These are phyloP conservation scores for Hymenoscyphus repandus DNA, from an alignment of 2,329 filamentous ascomycete genomes.

Conservation along the genomic window DNA sequence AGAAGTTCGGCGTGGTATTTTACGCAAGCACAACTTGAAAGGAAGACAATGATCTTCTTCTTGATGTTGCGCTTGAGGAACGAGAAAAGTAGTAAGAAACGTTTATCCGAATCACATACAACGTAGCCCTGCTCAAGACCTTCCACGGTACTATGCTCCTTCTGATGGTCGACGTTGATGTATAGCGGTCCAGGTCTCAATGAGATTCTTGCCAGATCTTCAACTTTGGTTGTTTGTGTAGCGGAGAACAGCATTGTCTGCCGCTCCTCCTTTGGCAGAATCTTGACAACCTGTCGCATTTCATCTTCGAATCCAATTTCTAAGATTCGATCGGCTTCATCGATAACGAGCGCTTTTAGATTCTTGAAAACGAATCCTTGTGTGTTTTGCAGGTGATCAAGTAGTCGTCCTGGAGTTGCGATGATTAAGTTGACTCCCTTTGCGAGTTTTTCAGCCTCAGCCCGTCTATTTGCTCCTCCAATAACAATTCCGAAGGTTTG, in stretches of 20 bases:
- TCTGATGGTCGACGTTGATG: slow-evolving; percentile 90
- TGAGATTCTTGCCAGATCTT: slow-evolving; percentile 92
- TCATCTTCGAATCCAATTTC: slow-evolving; percentile 99
- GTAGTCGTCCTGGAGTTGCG: slow-evolving; percentile 83
- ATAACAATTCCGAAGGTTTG: slow-evolving; percentile 95
- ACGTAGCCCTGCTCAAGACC: slow-evolving; percentile 96
- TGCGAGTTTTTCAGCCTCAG: slow-evolving; percentile 87
- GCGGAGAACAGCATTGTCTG: slow-evolving; percentile 99
- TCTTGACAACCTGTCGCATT: slow-evolving; percentile 94
- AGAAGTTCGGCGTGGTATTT: slow-evolving; percentile 94
- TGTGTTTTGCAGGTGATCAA: slow-evolving; percentile 93
- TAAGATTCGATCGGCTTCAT: slow-evolving; percentile 93
- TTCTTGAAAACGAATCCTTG: slow-evolving; percentile 89
- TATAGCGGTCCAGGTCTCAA: slow-evolving; percentile 86
- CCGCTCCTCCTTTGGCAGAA: slow-evolving; percentile 77
- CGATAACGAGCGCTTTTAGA: slow-evolving; percentile 84
- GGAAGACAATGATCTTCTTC: slow-evolving; percentile 92
- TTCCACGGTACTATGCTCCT: slow-evolving; percentile 87
- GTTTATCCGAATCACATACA: slow-evolving; percentile 85
- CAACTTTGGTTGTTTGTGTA: slow-evolving; percentile 97
- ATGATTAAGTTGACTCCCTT: slow-evolving; percentile 96
- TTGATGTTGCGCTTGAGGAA: slow-evolving; percentile 91
- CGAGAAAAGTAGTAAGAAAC: slow-evolving; percentile 88
- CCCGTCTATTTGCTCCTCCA: slow-evolving; percentile 83
- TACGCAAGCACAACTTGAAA: slow-evolving; percentile 86